Evolutionary conservation across 495 filamentous ascomycete species (phyloP).

Genomic region (Aspergillus incahuasiensis): DNA sequence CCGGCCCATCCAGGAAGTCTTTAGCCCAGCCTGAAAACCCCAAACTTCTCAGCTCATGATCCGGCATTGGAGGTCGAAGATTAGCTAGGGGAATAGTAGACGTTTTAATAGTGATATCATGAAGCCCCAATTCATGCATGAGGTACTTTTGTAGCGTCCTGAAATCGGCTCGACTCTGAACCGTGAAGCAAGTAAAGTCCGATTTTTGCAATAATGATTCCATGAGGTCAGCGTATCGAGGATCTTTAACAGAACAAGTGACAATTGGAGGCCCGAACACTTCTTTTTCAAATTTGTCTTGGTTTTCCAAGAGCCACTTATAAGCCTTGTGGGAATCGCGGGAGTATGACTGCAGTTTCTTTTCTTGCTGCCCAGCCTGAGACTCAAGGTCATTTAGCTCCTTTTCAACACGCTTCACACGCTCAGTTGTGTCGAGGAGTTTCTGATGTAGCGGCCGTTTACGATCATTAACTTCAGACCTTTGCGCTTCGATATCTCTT

Average conservation of each 20-base stretch:
- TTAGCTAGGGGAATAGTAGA: slow-evolving; percentile 43
- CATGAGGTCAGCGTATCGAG: slow-evolving; percentile 64
- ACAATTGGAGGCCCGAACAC: slow-evolving; percentile 85
- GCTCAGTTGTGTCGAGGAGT: slow-evolving; percentile 20
- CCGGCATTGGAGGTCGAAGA: slow-evolving; percentile 49
- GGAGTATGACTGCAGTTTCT: slow-evolving; percentile 52
- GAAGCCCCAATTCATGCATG: slow-evolving; percentile 50
- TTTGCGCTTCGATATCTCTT: slow-evolving; percentile 28
- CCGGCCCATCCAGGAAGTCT: slow-evolving; percentile 74
- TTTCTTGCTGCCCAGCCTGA: slow-evolving; percentile 68
- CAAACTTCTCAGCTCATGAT: slow-evolving; percentile 48
- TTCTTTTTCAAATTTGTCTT: slow-evolving; percentile 65
- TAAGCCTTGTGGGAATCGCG: slow-evolving; percentile 64
- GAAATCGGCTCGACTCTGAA: slow-evolving; percentile 68
- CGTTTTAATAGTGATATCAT: slow-evolving; percentile 61
- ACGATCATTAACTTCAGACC: slow-evolving; percentile 26
- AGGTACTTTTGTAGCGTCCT: slow-evolving; percentile 52
- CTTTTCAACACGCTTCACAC: slow-evolving; percentile 34
- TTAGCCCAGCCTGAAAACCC: slow-evolving; percentile 78
- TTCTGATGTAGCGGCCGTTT: slow-evolving; percentile 23
- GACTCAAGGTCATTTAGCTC: slow-evolving; percentile 65
- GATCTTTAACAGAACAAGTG: slow-evolving; percentile 74
- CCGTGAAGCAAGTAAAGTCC: slow-evolving; percentile 71
- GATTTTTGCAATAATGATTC: slow-evolving; percentile 61
- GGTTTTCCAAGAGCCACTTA: slow-evolving; percentile 74